Percentiles rank a stretch among this genome's conserved stretches.
These are phyloP conservation scores for Phytophthora multivora DNA, from an alignment of 352 stramenopile species.

Conservation along the genomic window DNA sequence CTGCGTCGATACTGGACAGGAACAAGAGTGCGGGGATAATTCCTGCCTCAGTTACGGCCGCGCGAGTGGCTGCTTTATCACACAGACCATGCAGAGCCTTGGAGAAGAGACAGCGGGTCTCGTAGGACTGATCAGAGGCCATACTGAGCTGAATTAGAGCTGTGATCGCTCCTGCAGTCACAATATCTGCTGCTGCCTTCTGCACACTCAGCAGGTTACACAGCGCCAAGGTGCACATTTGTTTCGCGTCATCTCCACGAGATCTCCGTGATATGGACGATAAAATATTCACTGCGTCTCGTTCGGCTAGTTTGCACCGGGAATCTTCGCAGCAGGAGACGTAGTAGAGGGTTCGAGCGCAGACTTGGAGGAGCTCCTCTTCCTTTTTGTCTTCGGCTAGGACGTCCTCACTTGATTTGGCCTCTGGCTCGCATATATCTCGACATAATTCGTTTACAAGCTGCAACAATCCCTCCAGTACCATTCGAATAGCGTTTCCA, in stretches of 20 bases:
- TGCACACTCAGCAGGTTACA: conserved; percentile 83
- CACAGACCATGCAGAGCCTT: conserved; percentile 74
- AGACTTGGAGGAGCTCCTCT: conserved; percentile 44
- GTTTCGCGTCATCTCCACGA: conserved; percentile 50
- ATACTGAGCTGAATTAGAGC: conserved; percentile 70
- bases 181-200: conserved; percentile 71
- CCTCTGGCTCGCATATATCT: conserved; percentile 20
- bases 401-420: neutral
- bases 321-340: conserved; percentile 74
- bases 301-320: conserved; percentile 68
- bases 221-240: conserved; percentile 79
- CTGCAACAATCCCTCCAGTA: conserved; percentile 71
- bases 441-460: conserved; percentile 63
- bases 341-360: conserved; percentile 71
- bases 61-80: conserved; percentile 51
- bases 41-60: conserved; percentile 51
- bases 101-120: conserved; percentile 65
- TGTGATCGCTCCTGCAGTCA: conserved; percentile 65
- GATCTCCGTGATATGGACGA: conserved; percentile 50
- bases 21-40: conserved; percentile 66
- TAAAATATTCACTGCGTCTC: conserved; percentile 60
- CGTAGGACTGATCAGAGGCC: conserved; percentile 43
- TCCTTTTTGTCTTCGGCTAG: conserved; percentile 6
- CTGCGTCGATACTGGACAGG: conserved; percentile 38
- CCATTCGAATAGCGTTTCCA: conserved; percentile 68